Conservation (phyloP, 1,284 basidiomycete species). For the Grifola frondosa region DNA sequence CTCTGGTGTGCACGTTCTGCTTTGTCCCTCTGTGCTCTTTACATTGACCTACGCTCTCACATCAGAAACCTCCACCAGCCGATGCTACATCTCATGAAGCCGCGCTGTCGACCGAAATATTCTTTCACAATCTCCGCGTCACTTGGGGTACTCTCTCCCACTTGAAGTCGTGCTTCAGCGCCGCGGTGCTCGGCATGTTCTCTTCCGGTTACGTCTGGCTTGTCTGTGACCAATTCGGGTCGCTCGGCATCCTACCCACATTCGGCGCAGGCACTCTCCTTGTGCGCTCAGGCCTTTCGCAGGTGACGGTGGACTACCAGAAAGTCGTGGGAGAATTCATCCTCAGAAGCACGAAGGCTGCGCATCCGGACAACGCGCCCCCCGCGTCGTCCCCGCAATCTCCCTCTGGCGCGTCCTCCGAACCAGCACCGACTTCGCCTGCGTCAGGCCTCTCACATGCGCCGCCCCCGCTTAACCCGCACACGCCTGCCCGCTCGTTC, state of each 20-base stretch:
- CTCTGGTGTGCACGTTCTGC: slow-evolving; percentile 59
- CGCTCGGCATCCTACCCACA: slow-evolving; percentile 77
- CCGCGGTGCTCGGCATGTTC: slow-evolving; percentile 77
- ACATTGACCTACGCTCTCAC: slow-evolving; percentile 1
- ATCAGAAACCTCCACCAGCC: slow-evolving; percentile 52
- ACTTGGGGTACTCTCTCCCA: slow-evolving; percentile 67
- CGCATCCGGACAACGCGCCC: background rate
- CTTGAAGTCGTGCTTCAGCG: slow-evolving; percentile 77
- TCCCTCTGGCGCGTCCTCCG: slow-evolving; percentile 5
- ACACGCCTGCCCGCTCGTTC: slow-evolving; percentile 29
- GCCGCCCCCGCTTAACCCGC: slow-evolving; percentile 24
- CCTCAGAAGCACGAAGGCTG: slow-evolving; percentile 36
- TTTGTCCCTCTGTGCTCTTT: slow-evolving; percentile 8
- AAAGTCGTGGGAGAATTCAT: slow-evolving; percentile 22
- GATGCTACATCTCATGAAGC: slow-evolving; percentile 41
- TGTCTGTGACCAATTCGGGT: slow-evolving; percentile 65
- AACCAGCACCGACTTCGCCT: slow-evolving; percentile 28
- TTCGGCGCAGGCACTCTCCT: slow-evolving; percentile 91
- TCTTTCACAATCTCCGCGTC: slow-evolving; percentile 38
- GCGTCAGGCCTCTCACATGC: slow-evolving; percentile 30
- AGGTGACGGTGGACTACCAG: slow-evolving; percentile 15
- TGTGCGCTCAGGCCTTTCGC: slow-evolving; percentile 52
- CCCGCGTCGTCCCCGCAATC: slow-evolving; percentile 1
- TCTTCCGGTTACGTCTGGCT: slow-evolving; percentile 89
- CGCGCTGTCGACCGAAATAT: no score